A percentile compares a stretch with the other conserved stretches of the same genome.
Evolutionary conservation across 306 rosid species (phyloP).

Genomic region (Trifolium subterraneum): DNA sequence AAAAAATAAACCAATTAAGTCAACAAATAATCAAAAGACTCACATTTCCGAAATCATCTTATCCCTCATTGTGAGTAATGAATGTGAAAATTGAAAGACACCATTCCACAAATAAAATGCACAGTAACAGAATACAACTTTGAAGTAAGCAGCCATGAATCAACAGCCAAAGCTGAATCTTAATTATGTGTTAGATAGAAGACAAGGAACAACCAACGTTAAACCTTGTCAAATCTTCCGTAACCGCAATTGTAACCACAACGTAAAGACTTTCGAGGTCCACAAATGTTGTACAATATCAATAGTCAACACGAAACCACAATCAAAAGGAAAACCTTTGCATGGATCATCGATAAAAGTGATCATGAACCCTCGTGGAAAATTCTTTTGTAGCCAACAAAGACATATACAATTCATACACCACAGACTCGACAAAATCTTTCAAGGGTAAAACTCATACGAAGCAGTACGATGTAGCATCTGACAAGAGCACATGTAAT

Average conservation of each 20-base stretch:
- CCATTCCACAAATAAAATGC: neutral
- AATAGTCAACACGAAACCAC: neutral
- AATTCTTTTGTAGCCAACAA: constrained; percentile 16
- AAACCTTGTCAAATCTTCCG: neutral
- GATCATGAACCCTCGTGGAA: constrained; percentile 8
- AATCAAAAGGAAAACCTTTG: neutral
- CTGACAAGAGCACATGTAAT: neutral
- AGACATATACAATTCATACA: constrained; percentile 9
- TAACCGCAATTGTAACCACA: neutral
- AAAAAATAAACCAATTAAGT: constrained; percentile 31
- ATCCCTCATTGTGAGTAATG: constrained; percentile 5
- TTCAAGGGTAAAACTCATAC: neutral
- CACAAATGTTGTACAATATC: constrained; percentile 6
- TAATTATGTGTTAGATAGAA: neutral
- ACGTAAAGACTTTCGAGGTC: neutral
- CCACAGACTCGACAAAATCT: constrained; percentile 13
- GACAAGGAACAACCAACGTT: neutral
- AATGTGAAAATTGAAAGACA: constrained; percentile 10
- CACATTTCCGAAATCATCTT: neutral
- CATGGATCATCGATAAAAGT: neutral
- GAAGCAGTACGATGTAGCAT: constrained; percentile 13
- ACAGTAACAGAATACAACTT: neutral
- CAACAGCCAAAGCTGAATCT: constrained; percentile 4
- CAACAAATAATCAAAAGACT: constrained; percentile 29
- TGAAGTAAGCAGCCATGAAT: neutral